A percentile compares a stretch with the other conserved stretches of the same genome.
Evolutionary conservation across 352 stramenopile genomes (phyloP).

Genomic region (Elongisporangium prolatum): DNA sequence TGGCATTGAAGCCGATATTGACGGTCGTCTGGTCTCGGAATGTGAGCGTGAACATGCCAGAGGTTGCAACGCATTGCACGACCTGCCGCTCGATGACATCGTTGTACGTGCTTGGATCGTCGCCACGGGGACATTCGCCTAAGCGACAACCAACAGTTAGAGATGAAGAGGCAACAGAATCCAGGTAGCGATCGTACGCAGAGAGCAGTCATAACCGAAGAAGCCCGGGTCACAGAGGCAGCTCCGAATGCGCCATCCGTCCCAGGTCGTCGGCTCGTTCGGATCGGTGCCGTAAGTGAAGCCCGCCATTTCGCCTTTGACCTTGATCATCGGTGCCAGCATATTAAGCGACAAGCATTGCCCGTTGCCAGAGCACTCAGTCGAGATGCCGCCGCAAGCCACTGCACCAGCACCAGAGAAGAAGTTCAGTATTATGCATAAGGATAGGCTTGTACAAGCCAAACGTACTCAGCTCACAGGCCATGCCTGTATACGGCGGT

Average conservation of each 20-base stretch:
- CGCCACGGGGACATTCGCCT: constrained; percentile 66
- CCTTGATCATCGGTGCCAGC: constrained; percentile 39
- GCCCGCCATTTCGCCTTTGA: constrained; percentile 48
- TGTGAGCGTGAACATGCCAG: constrained; percentile 55
- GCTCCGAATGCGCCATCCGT: constrained; percentile 56
- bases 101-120: constrained; percentile 62
- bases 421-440: constrained; percentile 5
- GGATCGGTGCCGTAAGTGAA: constrained; percentile 63
- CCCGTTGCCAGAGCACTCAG: constrained; percentile 71
- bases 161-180: not conserved
- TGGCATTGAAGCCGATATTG: constrained; percentile 31
- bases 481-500: constrained; percentile 53
- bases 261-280: constrained; percentile 71
- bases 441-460: constrained; percentile 3
- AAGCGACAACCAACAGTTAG: not conserved
- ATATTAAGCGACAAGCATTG: constrained; percentile 68
- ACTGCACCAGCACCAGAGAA: constrained; percentile 23
- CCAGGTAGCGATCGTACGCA: constrained; percentile 23
- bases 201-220: constrained; percentile 70
- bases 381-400: constrained; percentile 29
- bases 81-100: constrained; percentile 58
- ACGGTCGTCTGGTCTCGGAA: constrained; percentile 61
- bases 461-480: constrained; percentile 65
- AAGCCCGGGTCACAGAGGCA: constrained; percentile 58
- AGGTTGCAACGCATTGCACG: constrained; percentile 50